phyloP scores from a whole-genome alignment of 805 yeast genomes.

The Yamadazyma kitorensis region DNA sequence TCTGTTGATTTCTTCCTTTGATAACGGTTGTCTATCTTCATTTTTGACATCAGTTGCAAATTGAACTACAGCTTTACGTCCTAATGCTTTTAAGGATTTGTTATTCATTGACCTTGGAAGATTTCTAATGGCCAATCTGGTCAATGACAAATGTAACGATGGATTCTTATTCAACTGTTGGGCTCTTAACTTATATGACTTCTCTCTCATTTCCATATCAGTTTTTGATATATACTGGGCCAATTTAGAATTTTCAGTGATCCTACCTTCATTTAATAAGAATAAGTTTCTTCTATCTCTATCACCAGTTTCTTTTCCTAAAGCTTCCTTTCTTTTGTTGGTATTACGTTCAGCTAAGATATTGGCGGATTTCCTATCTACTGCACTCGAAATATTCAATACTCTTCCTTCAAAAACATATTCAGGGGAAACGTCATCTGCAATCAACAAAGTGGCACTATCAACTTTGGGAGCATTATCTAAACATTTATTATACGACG shows the following conservation, averaged over 20 bases:
- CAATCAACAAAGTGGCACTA: conserved; percentile 65
- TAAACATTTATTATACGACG: conserved; percentile 65
- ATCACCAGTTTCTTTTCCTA: conserved; percentile 79
- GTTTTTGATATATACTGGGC: conserved; percentile 64
- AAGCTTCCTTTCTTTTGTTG: conserved; percentile 63
- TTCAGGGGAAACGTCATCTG: conserved; percentile 87
- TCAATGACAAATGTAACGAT: conserved; percentile 84
- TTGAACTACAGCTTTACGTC: conserved; percentile 90
- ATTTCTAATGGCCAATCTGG: conserved; percentile 92
- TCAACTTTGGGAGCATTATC: conserved; percentile 72
- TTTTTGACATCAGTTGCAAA: conserved; percentile 87
- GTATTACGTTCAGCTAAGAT: conserved; percentile 71
- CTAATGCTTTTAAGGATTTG: conserved; percentile 84
- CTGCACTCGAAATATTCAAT: conserved; percentile 77
- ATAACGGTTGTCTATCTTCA: conserved; percentile 73
- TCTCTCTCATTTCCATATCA: conserved; percentile 85
- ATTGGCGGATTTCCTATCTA: conserved; percentile 80
- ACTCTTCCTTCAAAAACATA: conserved; percentile 94
- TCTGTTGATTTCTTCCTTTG: conserved; percentile 83
- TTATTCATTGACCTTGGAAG: conserved; percentile 90
- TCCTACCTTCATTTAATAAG: conserved; percentile 90
- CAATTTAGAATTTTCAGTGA: conserved; percentile 73
- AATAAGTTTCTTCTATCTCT: conserved; percentile 83
- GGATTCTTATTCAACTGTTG: conserved; percentile 91
- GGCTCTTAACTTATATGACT: conserved; percentile 80